phyloP scores from a whole-genome alignment of 2,329 filamentous ascomycete species.

The Tothia fuscella region DNA sequence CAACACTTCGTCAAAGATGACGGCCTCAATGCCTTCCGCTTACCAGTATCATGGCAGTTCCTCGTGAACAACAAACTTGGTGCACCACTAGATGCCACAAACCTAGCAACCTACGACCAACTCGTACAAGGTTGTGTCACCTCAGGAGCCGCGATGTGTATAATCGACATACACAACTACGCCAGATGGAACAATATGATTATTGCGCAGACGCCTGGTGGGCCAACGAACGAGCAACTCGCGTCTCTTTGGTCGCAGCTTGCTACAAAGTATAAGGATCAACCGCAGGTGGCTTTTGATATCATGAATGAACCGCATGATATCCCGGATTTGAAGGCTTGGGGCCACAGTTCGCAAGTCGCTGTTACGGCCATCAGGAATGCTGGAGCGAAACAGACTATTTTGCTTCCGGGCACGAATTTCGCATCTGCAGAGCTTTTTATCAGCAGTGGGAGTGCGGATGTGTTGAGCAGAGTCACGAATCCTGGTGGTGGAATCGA shows the following conservation, averaged over 20 bases:
- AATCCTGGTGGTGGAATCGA: conserved; percentile 48
- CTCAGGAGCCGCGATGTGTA: conserved; percentile 43
- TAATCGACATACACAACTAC: conserved; percentile 42
- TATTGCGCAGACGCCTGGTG: conserved; percentile 47
- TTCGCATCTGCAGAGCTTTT: conserved; percentile 32
- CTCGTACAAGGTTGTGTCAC: conserved; percentile 45
- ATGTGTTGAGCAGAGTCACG: conserved; percentile 39
- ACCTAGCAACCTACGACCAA: conserved; percentile 41
- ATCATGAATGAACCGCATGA: conserved; percentile 60
- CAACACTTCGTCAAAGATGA: conserved; percentile 44
- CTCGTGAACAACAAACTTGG: conserved; percentile 43
- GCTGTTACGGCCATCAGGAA: conserved; percentile 54
- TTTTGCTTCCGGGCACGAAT: conserved; percentile 52
- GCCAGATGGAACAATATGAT: conserved; percentile 49
- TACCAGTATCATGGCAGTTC: conserved; percentile 50
- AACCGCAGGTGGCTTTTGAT: conserved; percentile 47
- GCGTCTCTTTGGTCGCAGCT: conserved; percentile 43
- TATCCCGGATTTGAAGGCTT: conserved; percentile 38
- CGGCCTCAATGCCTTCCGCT: conserved; percentile 44
- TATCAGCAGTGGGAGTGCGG: conserved; percentile 21
- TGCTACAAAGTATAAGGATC: conserved; percentile 44
- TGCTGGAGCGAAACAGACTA: conserved; percentile 46
- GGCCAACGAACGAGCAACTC: conserved; percentile 47
- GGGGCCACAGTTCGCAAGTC: conserved; percentile 49
- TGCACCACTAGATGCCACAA: conserved; percentile 35